phyloP scores from a whole-genome alignment of 169 alveolate genomes.

The Eimeria praecox region DNA sequence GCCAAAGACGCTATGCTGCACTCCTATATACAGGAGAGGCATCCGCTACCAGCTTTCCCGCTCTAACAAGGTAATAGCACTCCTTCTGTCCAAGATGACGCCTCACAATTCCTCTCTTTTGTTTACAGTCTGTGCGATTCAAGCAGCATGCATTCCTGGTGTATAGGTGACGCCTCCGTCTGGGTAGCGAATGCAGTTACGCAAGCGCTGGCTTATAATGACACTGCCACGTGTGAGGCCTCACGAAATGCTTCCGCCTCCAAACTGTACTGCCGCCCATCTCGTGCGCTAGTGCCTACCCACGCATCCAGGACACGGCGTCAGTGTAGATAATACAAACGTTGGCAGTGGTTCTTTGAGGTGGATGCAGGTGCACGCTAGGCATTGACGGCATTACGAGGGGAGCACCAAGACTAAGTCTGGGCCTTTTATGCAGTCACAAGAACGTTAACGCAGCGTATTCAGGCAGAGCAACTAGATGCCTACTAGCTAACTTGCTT shows the following conservation, averaged over 20 bases:
- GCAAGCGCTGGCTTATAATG: not conserved
- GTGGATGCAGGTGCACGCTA: not conserved
- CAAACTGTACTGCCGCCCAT: not conserved
- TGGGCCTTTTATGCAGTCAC: not conserved
- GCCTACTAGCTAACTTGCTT: not conserved
- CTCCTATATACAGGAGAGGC: not conserved
- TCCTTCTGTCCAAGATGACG: not conserved
- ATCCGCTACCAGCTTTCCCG: not conserved
- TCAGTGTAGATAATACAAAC: not conserved
- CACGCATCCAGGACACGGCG: not conserved
- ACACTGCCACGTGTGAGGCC: not conserved
- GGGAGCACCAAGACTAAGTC: not conserved
- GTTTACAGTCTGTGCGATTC: slow-evolving; percentile 4
- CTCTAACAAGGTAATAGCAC: not conserved
- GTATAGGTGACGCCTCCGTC: not conserved
- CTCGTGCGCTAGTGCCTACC: not conserved
- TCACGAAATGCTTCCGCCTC: not conserved
- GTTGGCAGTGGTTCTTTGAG: not conserved
- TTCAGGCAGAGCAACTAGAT: not conserved
- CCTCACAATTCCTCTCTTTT: not conserved
- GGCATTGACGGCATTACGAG: not conserved
- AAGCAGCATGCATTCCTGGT: not conserved
- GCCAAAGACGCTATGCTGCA: not conserved
- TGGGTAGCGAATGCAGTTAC: not conserved
- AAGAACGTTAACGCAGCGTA: not conserved